These are phyloP conservation scores for Didymella segeticola DNA, from an alignment of 2,329 filamentous ascomycete species.

Conservation along the genomic window DNA sequence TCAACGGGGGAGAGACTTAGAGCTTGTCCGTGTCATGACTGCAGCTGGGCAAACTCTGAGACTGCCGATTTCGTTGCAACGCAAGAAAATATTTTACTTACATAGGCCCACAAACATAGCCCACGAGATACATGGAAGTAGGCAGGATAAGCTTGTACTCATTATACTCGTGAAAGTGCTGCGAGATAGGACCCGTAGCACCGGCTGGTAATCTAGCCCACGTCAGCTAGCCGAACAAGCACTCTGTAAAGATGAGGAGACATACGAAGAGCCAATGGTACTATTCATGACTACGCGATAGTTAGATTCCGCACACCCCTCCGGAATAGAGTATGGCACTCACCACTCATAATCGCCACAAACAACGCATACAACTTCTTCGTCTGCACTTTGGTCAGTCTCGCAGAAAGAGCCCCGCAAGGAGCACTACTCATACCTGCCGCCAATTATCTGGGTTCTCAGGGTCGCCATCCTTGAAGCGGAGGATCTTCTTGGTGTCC, in stretches of 20 bases:
- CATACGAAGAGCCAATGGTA: constrained; percentile 66
- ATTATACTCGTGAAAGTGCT: constrained; percentile 63
- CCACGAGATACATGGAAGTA: constrained; percentile 59
- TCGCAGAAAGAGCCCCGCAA: neutral
- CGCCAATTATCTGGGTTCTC: constrained; percentile 54
- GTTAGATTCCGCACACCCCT: neutral
- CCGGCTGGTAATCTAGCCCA: constrained; percentile 62
- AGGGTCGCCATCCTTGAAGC: constrained; percentile 50
- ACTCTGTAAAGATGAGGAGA: neutral
- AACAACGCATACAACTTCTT: constrained; percentile 64
- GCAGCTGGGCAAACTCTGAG: too few relatives aligned
- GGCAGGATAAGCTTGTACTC: constrained; percentile 55
- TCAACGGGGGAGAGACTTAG: too few relatives aligned
- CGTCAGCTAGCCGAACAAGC: neutral
- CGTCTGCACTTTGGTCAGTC: constrained; percentile 46
- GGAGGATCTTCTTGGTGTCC: constrained; percentile 39
- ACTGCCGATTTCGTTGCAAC: too few relatives aligned
- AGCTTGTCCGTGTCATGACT: too few relatives aligned
- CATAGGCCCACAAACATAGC: constrained; percentile 55
- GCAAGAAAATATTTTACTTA: neutral
- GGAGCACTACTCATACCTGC: constrained; percentile 21
- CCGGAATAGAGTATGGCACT: constrained; percentile 10
- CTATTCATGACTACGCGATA: constrained; percentile 61
- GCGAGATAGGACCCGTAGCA: constrained; percentile 64
- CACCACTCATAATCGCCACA: constrained; percentile 63